phyloP scores from a whole-genome alignment of 2,329 filamentous ascomycete genomes.

The Pseudogymnoascus sp. region DNA sequence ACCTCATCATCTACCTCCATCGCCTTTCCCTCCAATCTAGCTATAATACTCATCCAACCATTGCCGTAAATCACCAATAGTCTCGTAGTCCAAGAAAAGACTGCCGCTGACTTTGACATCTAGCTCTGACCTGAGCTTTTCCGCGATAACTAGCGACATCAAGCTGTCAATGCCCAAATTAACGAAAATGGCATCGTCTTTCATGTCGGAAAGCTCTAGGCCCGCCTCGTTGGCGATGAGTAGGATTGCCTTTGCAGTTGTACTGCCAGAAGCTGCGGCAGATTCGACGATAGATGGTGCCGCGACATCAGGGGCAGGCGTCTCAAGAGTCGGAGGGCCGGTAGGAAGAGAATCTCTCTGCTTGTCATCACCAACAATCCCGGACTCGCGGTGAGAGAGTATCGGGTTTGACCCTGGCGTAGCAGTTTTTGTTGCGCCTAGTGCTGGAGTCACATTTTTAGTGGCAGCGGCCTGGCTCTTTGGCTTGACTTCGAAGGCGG shows the following conservation, averaged over 20 bases:
- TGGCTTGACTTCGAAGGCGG: neutral
- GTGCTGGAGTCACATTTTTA: neutral
- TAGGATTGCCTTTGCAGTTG: constrained; percentile 22
- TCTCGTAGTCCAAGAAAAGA: constrained; percentile 31
- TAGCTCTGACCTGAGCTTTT: constrained; percentile 28
- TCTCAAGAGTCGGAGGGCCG: constrained; percentile 20
- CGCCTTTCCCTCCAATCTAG: neutral
- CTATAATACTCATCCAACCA: constrained; percentile 26
- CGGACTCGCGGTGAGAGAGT: neutral
- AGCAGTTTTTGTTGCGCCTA: neutral
- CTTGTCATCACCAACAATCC: constrained; percentile 38
- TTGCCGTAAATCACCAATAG: constrained; percentile 25
- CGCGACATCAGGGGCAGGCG: neutral
- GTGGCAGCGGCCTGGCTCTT: neutral
- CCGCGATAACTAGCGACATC: constrained; percentile 26
- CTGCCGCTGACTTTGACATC: constrained; percentile 22
- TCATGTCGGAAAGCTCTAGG: constrained; percentile 19
- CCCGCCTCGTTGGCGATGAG: constrained; percentile 28
- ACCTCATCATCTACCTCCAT: neutral
- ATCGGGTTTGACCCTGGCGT: neutral
- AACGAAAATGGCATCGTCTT: constrained; percentile 23
- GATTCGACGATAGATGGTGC: constrained; percentile 18
- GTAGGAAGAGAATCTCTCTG: constrained; percentile 56
- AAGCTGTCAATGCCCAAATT: constrained; percentile 31
- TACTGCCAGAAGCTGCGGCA: constrained; percentile 26